Percentiles rank a stretch among this genome's conserved stretches.
Evolutionary conservation across 1,139 yeast genomes (phyloP).

Genomic region (Taphrina betulina): DNA sequence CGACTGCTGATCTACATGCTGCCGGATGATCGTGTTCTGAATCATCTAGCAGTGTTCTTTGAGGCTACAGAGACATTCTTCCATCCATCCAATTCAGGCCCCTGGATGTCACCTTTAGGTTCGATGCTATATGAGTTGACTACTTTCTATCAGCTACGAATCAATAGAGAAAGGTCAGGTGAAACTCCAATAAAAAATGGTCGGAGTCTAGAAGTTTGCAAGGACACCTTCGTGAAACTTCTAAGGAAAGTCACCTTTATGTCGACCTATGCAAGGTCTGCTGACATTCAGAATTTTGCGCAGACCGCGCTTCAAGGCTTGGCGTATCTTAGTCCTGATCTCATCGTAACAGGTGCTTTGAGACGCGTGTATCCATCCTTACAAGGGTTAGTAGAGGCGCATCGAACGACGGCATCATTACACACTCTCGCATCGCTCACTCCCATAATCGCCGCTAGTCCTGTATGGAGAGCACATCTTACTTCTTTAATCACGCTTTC

Average conservation of each 20-base stretch:
- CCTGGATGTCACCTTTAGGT: constrained; percentile 75
- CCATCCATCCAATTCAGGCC: constrained; percentile 88
- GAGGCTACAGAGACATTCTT: constrained; percentile 79
- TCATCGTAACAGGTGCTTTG: constrained; percentile 63
- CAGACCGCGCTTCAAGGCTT: constrained; percentile 53
- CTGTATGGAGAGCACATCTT: constrained; percentile 72
- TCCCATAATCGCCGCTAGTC: constrained; percentile 64
- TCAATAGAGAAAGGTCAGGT: constrained; percentile 45
- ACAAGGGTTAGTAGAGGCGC: constrained; percentile 74
- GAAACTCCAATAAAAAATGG: constrained; percentile 41
- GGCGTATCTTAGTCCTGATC: constrained; percentile 61
- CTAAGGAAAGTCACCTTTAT: constrained; percentile 60
- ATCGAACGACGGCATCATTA: constrained; percentile 73
- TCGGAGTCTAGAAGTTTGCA: constrained; percentile 51
- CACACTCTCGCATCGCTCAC: constrained; percentile 65
- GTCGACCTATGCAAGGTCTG: constrained; percentile 77
- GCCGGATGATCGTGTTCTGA: constrained; percentile 58
- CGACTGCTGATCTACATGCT: constrained; percentile 35
- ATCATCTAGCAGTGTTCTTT: constrained; percentile 55
- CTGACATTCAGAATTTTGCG: constrained; percentile 51
- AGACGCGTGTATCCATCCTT: constrained; percentile 81
- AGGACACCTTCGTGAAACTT: constrained; percentile 56
- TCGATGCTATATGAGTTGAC: constrained; percentile 53
- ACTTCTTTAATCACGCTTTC: constrained; percentile 69
- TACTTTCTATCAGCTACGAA: constrained; percentile 43